A percentile compares a stretch with the other conserved stretches of the same genome.
Conservation (phyloP, 2,329 filamentous ascomycete species). For the Penicillium janthinellum region DNA sequence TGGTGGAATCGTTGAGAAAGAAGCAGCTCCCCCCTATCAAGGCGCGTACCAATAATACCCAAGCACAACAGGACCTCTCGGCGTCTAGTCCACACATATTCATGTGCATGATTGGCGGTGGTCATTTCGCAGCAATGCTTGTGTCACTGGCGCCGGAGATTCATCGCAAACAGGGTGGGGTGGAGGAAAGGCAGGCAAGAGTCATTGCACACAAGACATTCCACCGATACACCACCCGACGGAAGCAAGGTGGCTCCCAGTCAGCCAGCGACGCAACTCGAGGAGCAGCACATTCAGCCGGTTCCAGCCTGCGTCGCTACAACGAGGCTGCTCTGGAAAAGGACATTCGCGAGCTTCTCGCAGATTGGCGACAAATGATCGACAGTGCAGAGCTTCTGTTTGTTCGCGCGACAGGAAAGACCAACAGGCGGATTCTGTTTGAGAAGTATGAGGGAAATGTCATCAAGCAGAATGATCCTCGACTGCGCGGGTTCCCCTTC, state of each 20-base stretch:
- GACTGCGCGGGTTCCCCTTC: constrained; percentile 88
- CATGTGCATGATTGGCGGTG: constrained; percentile 97
- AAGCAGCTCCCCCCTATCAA: constrained; percentile 74
- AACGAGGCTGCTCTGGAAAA: constrained; percentile 88
- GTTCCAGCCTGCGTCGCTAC: constrained; percentile 84
- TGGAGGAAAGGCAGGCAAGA: constrained; percentile 80
- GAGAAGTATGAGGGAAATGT: constrained; percentile 90
- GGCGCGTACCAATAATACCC: constrained; percentile 38
- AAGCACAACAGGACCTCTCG: constrained; percentile 47
- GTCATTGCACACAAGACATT: constrained; percentile 97
- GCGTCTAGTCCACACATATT: constrained; percentile 78
- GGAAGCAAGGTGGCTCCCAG: constrained; percentile 95
- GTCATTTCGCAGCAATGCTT: constrained; percentile 96
- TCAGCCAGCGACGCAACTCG: constrained; percentile 94
- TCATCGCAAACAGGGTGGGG: constrained; percentile 67
- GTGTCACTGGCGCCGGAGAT: constrained; percentile 82
- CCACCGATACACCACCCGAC: constrained; percentile 91
- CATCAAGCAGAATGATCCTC: constrained; percentile 72
- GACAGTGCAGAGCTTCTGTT: constrained; percentile 85
- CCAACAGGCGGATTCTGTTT: constrained; percentile 84
- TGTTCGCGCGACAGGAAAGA: constrained; percentile 81
- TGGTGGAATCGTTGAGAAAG: constrained; percentile 69
- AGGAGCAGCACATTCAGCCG: constrained; percentile 89
- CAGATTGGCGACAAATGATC: constrained; percentile 83
- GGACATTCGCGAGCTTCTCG: constrained; percentile 80